A percentile compares a stretch with the other conserved stretches of the same genome.
Evolutionary conservation across 495 filamentous ascomycete genomes (phyloP).

Genomic region (Aspergillus bertholletiae): DNA sequence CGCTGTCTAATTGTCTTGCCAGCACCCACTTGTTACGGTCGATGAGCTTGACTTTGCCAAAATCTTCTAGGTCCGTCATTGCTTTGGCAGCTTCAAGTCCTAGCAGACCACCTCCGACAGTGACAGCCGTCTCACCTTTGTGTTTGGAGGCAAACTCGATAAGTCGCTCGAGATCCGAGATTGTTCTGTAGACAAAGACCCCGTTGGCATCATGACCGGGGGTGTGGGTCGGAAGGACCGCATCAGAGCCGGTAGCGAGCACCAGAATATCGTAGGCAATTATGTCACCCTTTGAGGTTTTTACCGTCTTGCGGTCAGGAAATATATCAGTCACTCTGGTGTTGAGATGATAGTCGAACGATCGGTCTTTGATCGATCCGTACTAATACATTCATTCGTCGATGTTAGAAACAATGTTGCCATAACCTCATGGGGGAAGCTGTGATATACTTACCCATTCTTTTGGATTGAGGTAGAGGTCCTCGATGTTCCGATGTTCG

Average conservation of each 20-base stretch:
- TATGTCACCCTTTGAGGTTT: constrained; percentile 64
- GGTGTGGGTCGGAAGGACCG: constrained; percentile 73
- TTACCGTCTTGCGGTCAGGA: constrained; percentile 59
- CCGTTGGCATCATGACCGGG: constrained; percentile 83
- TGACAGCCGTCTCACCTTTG: constrained; percentile 68
- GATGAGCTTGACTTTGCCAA: constrained; percentile 74
- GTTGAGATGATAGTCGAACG: constrained; percentile 79
- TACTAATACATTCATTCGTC: constrained; percentile 37
- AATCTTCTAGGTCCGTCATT: constrained; percentile 84
- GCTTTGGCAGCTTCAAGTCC: constrained; percentile 94
- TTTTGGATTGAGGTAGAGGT: constrained; percentile 82
- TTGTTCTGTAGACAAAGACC: constrained; percentile 93
- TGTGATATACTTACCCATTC: constrained; percentile 69
- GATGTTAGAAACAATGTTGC: background rate
- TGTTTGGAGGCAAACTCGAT: constrained; percentile 67
- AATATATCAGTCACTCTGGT: constrained; percentile 73
- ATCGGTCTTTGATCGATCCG: constrained; percentile 53
- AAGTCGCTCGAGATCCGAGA: constrained; percentile 77
- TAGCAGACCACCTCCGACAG: constrained; percentile 87
- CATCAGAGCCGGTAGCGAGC: constrained; percentile 89
- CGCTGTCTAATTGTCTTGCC: constrained; percentile 78
- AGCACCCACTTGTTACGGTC: constrained; percentile 91
- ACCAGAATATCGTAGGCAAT: constrained; percentile 87
- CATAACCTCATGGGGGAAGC: background rate
- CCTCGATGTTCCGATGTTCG: constrained; percentile 83